Base-by-base conservation (phyloP, 2,329 filamentous ascomycete genomes). In the Colletotrichum sp. region DNA sequence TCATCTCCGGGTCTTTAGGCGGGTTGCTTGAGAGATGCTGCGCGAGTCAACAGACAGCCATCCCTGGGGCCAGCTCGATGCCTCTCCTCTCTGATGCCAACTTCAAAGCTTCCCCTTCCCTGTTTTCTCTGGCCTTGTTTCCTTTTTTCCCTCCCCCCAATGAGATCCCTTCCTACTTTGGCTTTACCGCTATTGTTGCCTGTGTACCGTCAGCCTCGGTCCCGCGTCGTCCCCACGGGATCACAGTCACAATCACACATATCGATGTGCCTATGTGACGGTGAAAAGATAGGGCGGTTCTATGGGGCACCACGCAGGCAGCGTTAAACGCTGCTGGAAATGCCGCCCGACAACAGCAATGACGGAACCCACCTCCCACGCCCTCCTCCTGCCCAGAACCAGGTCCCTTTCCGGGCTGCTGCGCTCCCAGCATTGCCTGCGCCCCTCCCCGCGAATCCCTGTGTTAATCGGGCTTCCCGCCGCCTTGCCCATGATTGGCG, bases 391-490 rank as follows among this genome's bases (percentile, higher is more conserved):
- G 36, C 39, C 39, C 39, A 48, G n/a, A 48, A 66, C 34, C 28
- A 30, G 62, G 34, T 13, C 62, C 60, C n/a, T 28, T 48, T 48
- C 18, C 39, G 39, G 39, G 39, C 39, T 48, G 39, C 36, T 8
- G 36, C 39, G 39, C 39, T 48, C 39, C 39, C 18, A 48, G 18
- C 39, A n/a, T 43, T 25, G 15, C 16, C 34, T 43, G 10, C 15
- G 34, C 25, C 36, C 43, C 64, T 18, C 67, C 36, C 36, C 43
- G 25, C 64, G 27, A 58, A 75, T 69, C 70, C 73, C 73, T 75
- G 73, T 60, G 73, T 69, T n/a, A 73, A 73, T 75, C 73, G 64
- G 70, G 58, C 48, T 73, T 73, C 69, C 68, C 56, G 56, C 56
- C 70, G 71, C 70, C 62, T 72, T 36, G 70, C 73, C 48, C 39